These are phyloP conservation scores for Colletotrichum sojae DNA, from an alignment of 2,329 filamentous ascomycete genomes.

Conservation along the genomic window DNA sequence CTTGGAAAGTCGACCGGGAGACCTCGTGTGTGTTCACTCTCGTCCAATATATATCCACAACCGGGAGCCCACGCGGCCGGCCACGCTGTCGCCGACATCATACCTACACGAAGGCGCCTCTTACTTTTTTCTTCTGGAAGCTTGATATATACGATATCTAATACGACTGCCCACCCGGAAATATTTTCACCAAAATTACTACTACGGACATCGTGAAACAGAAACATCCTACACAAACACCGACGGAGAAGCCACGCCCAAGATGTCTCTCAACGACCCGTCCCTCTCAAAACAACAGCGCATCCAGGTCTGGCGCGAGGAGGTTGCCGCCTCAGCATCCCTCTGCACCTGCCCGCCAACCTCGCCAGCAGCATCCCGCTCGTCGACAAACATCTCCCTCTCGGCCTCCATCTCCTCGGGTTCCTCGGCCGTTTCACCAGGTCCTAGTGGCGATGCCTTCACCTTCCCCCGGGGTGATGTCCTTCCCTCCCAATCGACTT, in stretches of 20 bases:
- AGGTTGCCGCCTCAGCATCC: conserved; percentile 57
- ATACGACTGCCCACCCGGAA: background rate
- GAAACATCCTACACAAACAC: background rate
- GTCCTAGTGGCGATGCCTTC: conserved; percentile 36
- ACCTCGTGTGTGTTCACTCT: background rate
- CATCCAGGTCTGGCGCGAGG: conserved; percentile 66
- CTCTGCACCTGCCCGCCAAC: conserved; percentile 52
- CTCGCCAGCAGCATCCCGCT: conserved; percentile 47
- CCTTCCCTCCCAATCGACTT: conserved; percentile 30
- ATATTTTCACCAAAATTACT: background rate
- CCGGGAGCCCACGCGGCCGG: background rate
- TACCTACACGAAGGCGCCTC: background rate
- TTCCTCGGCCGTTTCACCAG: conserved; percentile 37
- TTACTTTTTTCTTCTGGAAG: conserved; percentile 17
- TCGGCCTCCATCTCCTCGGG: conserved; percentile 42
- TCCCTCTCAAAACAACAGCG: conserved; percentile 44
- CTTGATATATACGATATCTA: background rate
- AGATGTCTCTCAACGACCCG: conserved; percentile 29
- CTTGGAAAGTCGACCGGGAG: conserved; percentile 1
- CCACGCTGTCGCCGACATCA: conserved; percentile 1
- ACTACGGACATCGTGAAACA: background rate
- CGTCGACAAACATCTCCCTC: conserved; percentile 39
- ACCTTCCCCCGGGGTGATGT: conserved; percentile 40
- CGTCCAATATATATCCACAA: conserved; percentile 7
- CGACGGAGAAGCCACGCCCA: background rate